Base-by-base conservation (phyloP, 1,284 basidiomycete genomes). In the Phylloboletellus chloephorus region DNA sequence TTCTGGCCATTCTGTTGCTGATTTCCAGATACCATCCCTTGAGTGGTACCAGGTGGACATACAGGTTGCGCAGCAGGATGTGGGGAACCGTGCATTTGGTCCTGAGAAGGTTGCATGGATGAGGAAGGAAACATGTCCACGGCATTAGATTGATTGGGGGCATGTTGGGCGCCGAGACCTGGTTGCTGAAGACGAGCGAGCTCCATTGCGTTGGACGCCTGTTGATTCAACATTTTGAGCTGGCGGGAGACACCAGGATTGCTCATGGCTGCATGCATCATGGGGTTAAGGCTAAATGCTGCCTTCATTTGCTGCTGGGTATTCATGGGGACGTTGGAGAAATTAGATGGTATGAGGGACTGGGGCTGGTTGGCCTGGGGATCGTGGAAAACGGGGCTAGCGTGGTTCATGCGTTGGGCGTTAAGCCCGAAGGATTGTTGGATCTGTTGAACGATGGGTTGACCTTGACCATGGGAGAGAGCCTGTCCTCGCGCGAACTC, bases 11-110 rank as follows among this genome's bases (percentile, higher is more conserved):
- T 41, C 31, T 43, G 39, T 26, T 51, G 56, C 13, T 44, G 39
- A 13, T 47, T 58, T 3, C 46, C 58, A 25, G 54, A 44, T 3
- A 44, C 39, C 41, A 61, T 57, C 13, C 47, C 57, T 30, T 54
- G 58, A 42, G 40, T 49, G 21, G 42, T 29, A 22, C 49, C 44
- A 15, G 56, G 28, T 4, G 50, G 47, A 13, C 47, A 57, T 4
- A 51, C 41, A 11, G 52, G 23, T 21, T 62, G 59, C 16, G 51
- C 34, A 39, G 59, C 53, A 2, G 58, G 47, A 58, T 72, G 73
- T 0, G 76, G 76, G 9, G 76, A 78, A 4, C 68, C 65, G 17
- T 69, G 73, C 35, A 68, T 61, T 34, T 72, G 69, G 33, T 70
- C 64, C 34, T 65, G 63, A 23, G 67, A 59, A 42, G 58, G 51